Percentiles rank a stretch among this genome's conserved stretches.
Conservation (phyloP, 352 stramenopile species). For the Phytopythium boreale region DNA sequence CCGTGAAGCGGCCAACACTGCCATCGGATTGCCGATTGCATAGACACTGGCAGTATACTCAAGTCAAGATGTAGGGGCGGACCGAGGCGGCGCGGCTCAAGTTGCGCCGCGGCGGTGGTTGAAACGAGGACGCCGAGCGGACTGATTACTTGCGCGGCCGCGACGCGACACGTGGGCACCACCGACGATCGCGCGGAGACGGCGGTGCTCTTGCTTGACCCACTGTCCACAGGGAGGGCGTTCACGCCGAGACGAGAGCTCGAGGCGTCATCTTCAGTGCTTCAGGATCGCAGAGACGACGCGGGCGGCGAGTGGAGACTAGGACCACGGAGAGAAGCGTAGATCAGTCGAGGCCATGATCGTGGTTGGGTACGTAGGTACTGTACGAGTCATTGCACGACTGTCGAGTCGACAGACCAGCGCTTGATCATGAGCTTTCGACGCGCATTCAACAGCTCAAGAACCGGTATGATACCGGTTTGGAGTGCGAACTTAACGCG, state of each 20-base stretch:
- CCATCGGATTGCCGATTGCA: background rate
- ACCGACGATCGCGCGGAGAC: background rate
- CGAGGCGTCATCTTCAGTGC: background rate
- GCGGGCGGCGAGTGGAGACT: too few relatives aligned
- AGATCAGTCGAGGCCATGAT: too few relatives aligned
- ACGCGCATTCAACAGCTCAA: background rate
- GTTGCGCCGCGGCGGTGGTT: background rate
- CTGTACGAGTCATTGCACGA: background rate
- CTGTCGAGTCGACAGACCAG: background rate
- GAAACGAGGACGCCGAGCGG: background rate
- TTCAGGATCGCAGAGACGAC: conserved; percentile 2
- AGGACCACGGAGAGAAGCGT: too few relatives aligned
- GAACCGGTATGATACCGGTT: background rate
- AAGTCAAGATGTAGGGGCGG: background rate
- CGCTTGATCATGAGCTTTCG: background rate
- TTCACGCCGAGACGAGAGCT: background rate
- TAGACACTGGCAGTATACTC: background rate
- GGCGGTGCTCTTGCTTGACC: too few relatives aligned
- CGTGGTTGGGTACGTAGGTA: too few relatives aligned
- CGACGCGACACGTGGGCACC: background rate
- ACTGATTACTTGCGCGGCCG: background rate
- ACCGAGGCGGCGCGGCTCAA: background rate
- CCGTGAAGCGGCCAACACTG: background rate
- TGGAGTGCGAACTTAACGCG: background rate
- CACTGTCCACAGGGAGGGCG: background rate